Percentiles rank a stretch among this genome's conserved stretches.
Conservation (phyloP, 1,284 basidiomycete genomes). For the Entoloma clypeatum region DNA sequence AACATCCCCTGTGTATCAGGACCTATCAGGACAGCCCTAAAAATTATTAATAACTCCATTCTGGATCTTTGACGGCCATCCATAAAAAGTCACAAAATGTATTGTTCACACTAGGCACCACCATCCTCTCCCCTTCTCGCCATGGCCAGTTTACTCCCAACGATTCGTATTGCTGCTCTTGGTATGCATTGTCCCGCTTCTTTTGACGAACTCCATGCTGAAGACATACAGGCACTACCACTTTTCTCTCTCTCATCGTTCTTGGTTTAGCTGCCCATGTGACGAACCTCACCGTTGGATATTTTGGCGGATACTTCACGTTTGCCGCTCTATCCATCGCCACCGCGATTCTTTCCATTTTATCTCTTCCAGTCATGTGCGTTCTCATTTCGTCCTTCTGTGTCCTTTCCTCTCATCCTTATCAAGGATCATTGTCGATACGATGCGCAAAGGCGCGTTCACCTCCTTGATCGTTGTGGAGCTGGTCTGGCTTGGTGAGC, state of each 20-base stretch:
- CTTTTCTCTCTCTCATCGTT: constrained; percentile 24
- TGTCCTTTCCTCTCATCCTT: constrained; percentile 11
- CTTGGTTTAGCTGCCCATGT: constrained; percentile 28
- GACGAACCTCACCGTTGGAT: constrained; percentile 19
- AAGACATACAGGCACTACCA: constrained; percentile 22
- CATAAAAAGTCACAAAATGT: too few relatives aligned
- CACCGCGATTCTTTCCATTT: constrained; percentile 37
- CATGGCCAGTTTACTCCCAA: constrained; percentile 10
- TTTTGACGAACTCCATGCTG: background rate
- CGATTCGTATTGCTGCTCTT: constrained; percentile 14
- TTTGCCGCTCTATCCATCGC: constrained; percentile 45
- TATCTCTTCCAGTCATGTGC: constrained; percentile 46
- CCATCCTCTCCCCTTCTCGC: constrained; percentile 8
- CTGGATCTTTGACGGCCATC: too few relatives aligned
- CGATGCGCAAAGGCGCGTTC: constrained; percentile 38
- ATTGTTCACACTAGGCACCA: background rate
- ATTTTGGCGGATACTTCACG: constrained; percentile 22
- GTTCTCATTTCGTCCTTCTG: constrained; percentile 15
- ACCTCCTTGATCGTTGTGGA: constrained; percentile 44
- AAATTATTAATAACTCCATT: too few relatives aligned
- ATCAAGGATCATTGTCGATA: constrained; percentile 38
- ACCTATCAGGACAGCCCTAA: too few relatives aligned
- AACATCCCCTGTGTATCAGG: too few relatives aligned
- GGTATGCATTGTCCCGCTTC: constrained; percentile 5
- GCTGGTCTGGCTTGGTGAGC: constrained; percentile 39